Conservation (phyloP, 192 early-diverging fungal genomes). For the Cetraspora pellucida region DNA sequence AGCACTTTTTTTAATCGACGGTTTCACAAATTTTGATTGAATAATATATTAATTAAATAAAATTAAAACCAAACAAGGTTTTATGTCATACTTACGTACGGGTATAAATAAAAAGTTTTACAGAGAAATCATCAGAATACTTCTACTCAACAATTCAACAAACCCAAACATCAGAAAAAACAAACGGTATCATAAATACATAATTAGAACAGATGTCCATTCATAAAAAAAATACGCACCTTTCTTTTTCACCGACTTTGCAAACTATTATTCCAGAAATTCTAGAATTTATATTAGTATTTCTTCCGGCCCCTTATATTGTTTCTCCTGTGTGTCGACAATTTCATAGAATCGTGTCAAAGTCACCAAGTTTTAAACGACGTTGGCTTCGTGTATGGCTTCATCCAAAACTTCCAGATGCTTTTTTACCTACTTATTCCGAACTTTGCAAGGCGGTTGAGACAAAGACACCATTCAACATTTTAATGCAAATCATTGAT, state of each 20-base stretch:
- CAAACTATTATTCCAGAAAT: conserved; percentile 27
- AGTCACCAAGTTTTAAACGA: conserved; percentile 27
- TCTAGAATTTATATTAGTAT: conserved; percentile 30
- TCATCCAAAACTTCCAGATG: conserved; percentile 29
- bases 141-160: too few species aligned
- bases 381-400: conserved; percentile 33
- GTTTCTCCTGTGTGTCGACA: conserved; percentile 16
- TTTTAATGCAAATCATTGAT: conserved; percentile 29
- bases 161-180: too few species aligned
- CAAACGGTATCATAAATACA: too few species aligned
- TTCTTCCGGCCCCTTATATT: background rate
- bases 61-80: too few species aligned
- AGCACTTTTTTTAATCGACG: too few species aligned
- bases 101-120: too few species aligned
- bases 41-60: too few species aligned
- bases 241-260: background rate
- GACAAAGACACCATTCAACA: conserved; percentile 30
- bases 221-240: too few species aligned
- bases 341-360: conserved; percentile 16
- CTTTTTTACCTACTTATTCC: conserved; percentile 32
- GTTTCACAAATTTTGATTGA: too few species aligned
- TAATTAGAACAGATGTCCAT: too few species aligned
- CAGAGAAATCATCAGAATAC: too few species aligned
- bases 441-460: conserved; percentile 26
- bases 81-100: too few species aligned